A percentile compares a stretch with the other conserved stretches of the same genome.
These are phyloP conservation scores for Xylaria multiplex DNA, from an alignment of 2,329 filamentous ascomycete species.

Conservation along the genomic window DNA sequence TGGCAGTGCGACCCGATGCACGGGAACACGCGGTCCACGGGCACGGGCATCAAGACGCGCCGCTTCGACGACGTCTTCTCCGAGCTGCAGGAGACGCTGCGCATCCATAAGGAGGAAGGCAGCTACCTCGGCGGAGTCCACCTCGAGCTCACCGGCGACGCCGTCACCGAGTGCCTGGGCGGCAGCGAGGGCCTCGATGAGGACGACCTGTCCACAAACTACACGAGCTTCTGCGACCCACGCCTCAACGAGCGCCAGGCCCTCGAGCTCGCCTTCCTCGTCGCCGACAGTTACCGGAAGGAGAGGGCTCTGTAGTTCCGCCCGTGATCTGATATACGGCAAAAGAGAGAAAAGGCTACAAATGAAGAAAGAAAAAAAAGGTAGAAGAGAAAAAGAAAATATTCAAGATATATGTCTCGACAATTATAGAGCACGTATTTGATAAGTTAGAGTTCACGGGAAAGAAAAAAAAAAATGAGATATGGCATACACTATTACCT, in stretches of 20 bases:
- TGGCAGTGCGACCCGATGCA: conserved; percentile 99
- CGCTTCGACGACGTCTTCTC: conserved; percentile 90
- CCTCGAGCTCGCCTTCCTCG: conserved; percentile 90
- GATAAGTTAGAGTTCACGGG: background rate
- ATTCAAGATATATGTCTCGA: background rate
- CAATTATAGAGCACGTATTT: background rate
- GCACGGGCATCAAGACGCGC: conserved; percentile 87
- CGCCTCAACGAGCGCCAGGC: conserved; percentile 97
- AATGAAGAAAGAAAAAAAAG: conserved; percentile 3
- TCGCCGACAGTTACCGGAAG: conserved; percentile 79
- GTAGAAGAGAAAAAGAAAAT: background rate
- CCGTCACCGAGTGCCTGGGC: conserved; percentile 94
- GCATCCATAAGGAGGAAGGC: conserved; percentile 83
- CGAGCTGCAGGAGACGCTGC: conserved; percentile 84
- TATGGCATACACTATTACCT: background rate
- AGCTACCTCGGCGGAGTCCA: conserved; percentile 95
- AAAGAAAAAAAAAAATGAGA: background rate
- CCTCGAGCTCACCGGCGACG: conserved; percentile 93
- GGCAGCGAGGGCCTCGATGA: conserved; percentile 88
- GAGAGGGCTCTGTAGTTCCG: conserved; percentile 46
- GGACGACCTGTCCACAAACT: conserved; percentile 88
- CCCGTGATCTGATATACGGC: no score
- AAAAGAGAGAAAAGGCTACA: no score
- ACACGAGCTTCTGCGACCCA: conserved; percentile 96
- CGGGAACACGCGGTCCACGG: conserved; percentile 77